Percentiles rank a stretch among this genome's conserved stretches.
phyloP scores from a whole-genome alignment of 2,329 filamentous ascomycete species.

The Arthrinium puccinioides region DNA sequence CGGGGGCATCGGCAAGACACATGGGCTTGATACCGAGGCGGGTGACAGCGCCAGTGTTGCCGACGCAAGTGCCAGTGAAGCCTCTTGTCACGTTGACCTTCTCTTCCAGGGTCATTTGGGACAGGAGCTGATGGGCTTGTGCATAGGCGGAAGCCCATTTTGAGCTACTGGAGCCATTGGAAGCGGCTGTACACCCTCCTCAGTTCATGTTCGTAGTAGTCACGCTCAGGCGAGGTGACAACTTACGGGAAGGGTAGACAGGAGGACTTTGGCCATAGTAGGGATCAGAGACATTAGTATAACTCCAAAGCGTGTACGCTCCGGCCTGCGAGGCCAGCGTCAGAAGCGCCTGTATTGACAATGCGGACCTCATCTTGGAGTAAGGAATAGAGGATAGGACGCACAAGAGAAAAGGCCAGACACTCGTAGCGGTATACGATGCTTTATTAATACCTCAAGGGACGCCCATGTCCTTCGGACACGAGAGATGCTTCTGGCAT shows the following conservation, averaged over 20 bases:
- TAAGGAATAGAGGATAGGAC: too few species aligned
- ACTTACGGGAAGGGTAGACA: slow-evolving; percentile 45
- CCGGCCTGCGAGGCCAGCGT: too few species aligned
- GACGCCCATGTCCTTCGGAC: too few species aligned
- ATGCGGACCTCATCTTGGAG: too few species aligned
- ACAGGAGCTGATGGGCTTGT: slow-evolving; percentile 63
- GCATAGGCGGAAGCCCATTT: slow-evolving; percentile 58
- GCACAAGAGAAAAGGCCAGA: too few species aligned
- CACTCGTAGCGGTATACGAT: too few species aligned
- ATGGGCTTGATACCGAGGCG: slow-evolving; percentile 34
- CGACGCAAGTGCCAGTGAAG: slow-evolving; percentile 30
- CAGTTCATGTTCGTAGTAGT: slow-evolving; percentile 2
- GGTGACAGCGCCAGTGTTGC: slow-evolving; percentile 31
- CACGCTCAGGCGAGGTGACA: neutral
- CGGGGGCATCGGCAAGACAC: slow-evolving; percentile 29
- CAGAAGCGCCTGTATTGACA: too few species aligned
- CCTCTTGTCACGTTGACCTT: slow-evolving; percentile 42
- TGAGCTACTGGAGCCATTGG: slow-evolving; percentile 39
- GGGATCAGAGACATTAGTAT: slow-evolving; percentile 21
- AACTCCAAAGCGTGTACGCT: too few species aligned
- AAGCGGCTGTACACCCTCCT: slow-evolving; percentile 27
- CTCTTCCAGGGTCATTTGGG: slow-evolving; percentile 65
- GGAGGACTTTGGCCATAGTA: slow-evolving; percentile 45
- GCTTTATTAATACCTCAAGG: too few species aligned
- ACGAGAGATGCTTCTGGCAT: too few species aligned